Evolutionary conservation across 2,329 filamentous ascomycete species (phyloP), one percentile per base, ranked within the genome.

Genomic region (Fusarium protoensiforme): DNA sequence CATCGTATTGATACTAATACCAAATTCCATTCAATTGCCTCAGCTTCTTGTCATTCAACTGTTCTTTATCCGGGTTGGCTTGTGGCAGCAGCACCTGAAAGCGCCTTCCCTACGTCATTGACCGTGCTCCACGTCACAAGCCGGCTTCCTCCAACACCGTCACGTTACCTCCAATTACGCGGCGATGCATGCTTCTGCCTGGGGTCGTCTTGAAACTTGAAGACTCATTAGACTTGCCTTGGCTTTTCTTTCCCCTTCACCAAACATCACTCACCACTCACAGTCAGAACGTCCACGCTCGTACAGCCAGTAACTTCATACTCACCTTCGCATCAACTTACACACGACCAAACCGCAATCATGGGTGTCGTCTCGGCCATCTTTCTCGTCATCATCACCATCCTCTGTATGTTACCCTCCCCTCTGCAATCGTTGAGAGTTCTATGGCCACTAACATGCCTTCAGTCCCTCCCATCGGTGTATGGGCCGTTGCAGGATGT

Each of bases 381-480:
- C 56, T 78, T 89, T 31, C 74, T 89, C 68, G 80, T 89, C 53
- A 75, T 90, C 66, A 83, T 89, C 78, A 89, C 87, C 74, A 81
- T 90, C 64, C 73, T 89, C 72, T 85, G 88, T 90, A 80, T 69
- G 86, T 80, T 31, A 65, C 35, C 60, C 20, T 36, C 24, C 18
- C 36, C 61, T 66, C 7, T 38, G 16, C 18, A 38, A 43, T 48
- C 13, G 11, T 7, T 27, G 46, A 58, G 36, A 48, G 62, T 10
- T 38, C 20, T 13, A 53, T 53, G 11, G n/a, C 24, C 20, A 48
- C 77, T 80, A 67, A 80, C 72, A 29, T 39, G n/a, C 66, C 53
- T 61, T 20, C 72, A 93, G 92, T 92, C 67, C 92, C 92, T 60
- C 92, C 92, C 16, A 80, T 91, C 63, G 91, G 91, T 58, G 91